These are phyloP conservation scores for Lentinula novae-zelandiae DNA, from an alignment of 1,284 basidiomycete species.

Conservation along the genomic window DNA sequence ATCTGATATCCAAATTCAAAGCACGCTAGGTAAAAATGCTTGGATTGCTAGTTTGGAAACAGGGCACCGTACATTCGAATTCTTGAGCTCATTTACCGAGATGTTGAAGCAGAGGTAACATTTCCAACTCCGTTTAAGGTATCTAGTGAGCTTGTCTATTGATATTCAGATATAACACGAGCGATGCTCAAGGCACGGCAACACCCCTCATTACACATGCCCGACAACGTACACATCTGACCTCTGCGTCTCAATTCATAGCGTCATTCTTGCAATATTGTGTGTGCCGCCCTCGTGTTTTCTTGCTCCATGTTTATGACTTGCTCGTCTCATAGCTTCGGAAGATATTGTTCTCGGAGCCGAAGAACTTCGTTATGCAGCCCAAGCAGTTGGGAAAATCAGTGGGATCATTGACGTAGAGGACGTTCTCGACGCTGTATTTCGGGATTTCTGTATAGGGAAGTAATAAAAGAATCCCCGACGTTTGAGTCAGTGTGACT, in stretches of 20 bases:
- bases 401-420: constrained; percentile 74
- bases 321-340: constrained; percentile 25
- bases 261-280: constrained; percentile 62
- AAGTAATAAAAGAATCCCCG: constrained; percentile 40
- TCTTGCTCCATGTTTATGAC: neutral
- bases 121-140: neutral
- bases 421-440: constrained; percentile 78
- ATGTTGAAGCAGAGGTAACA: constrained; percentile 52
- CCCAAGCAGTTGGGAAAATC: constrained; percentile 75
- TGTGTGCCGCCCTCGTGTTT: constrained; percentile 28
- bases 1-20: constrained; percentile 1
- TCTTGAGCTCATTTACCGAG: constrained; percentile 54
- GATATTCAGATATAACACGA: constrained; percentile 32
- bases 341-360: constrained; percentile 75
- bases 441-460: constrained; percentile 84
- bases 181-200: constrained; percentile 27
- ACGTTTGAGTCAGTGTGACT: neutral
- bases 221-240: constrained; percentile 74
- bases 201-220: constrained; percentile 74
- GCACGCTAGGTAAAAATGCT: constrained; percentile 15
- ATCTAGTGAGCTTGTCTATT: neutral
- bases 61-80: constrained; percentile 49
- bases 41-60: constrained; percentile 69
- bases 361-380: constrained; percentile 84
- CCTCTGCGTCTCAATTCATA: constrained; percentile 61